phyloP scores from a whole-genome alignment of 768 basidiomycete genomes.

The Xerocomellus chrysenteron region DNA sequence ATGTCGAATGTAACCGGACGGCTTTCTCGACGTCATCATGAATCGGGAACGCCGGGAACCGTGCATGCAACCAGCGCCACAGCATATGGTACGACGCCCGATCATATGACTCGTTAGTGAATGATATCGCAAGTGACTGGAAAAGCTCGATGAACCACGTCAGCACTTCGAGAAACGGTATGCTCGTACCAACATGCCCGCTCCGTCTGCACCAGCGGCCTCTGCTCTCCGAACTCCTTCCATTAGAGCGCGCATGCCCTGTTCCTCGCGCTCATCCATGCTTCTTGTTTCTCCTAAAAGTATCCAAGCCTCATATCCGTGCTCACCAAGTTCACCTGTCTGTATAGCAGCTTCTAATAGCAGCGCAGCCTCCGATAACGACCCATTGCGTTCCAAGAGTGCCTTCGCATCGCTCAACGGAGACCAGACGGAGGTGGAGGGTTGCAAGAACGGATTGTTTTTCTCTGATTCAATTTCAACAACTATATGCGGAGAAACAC shows the following conservation, averaged over 20 bases:
- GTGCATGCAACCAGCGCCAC: constrained; percentile 77
- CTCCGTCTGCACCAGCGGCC: constrained; percentile 57
- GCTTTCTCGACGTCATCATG: constrained; percentile 56
- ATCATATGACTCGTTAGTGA: constrained; percentile 92
- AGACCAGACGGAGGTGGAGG: constrained; percentile 46
- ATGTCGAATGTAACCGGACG: constrained; percentile 56
- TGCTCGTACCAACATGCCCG: constrained; percentile 69
- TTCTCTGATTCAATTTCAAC: constrained; percentile 46
- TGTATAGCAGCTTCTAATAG: constrained; percentile 91
- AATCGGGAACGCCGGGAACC: constrained; percentile 56
- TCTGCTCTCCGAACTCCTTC: constrained; percentile 72
- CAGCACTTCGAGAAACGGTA: not conserved
- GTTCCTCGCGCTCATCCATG: constrained; percentile 87
- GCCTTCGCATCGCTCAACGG: constrained; percentile 69
- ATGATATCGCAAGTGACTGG: constrained; percentile 93
- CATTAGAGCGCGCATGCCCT: constrained; percentile 74
- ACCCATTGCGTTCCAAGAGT: constrained; percentile 76
- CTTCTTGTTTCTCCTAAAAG: constrained; percentile 85
- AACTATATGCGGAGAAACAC: not conserved
- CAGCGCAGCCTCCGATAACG: constrained; percentile 82
- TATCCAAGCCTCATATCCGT: constrained; percentile 89
- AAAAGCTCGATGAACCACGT: constrained; percentile 9
- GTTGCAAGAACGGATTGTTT: constrained; percentile 69
- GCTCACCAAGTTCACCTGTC: constrained; percentile 74
- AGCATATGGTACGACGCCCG: constrained; percentile 83